phyloP scores from a whole-genome alignment of 2,329 filamentous ascomycete genomes.

The Talaromyces sp. region DNA sequence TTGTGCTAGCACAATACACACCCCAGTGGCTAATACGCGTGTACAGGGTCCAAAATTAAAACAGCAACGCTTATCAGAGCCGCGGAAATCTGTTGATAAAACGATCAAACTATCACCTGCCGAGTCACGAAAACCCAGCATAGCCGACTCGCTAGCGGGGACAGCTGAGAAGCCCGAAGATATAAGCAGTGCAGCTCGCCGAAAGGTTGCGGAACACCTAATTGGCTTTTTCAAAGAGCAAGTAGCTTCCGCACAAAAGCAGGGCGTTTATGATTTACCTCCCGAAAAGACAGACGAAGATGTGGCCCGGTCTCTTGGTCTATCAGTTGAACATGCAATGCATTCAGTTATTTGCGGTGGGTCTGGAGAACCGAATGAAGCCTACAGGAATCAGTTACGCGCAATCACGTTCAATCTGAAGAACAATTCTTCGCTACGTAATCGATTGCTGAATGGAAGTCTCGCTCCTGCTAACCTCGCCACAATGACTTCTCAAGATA shows the following conservation, averaged over 20 bases:
- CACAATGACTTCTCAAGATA: slow-evolving; percentile 84
- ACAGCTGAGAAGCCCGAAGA: slow-evolving; percentile 41
- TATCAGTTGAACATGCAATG: slow-evolving; percentile 73
- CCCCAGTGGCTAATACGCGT: slow-evolving; percentile 24
- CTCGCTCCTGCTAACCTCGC: slow-evolving; percentile 73
- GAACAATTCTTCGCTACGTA: slow-evolving; percentile 74
- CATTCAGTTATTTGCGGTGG: slow-evolving; percentile 51
- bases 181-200: slow-evolving; percentile 62
- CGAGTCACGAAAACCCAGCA: slow-evolving; percentile 34
- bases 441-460: slow-evolving; percentile 68
- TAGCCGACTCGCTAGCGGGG: slow-evolving; percentile 31
- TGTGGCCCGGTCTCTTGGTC: slow-evolving; percentile 65
- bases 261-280: slow-evolving; percentile 59
- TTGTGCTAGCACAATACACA: neutral
- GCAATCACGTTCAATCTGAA: slow-evolving; percentile 83
- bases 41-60: slow-evolving; percentile 41
- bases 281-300: slow-evolving; percentile 62
- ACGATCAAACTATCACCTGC: slow-evolving; percentile 26
- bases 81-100: slow-evolving; percentile 22
- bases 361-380: slow-evolving; percentile 51
- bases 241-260: slow-evolving; percentile 65
- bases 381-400: slow-evolving; percentile 65
- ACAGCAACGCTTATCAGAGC: slow-evolving; percentile 37
- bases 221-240: slow-evolving; percentile 65
- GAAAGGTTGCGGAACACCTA: slow-evolving; percentile 66